Evolutionary conservation across 2,329 filamentous ascomycete species (phyloP).

Genomic region (Xylaria digitata): DNA sequence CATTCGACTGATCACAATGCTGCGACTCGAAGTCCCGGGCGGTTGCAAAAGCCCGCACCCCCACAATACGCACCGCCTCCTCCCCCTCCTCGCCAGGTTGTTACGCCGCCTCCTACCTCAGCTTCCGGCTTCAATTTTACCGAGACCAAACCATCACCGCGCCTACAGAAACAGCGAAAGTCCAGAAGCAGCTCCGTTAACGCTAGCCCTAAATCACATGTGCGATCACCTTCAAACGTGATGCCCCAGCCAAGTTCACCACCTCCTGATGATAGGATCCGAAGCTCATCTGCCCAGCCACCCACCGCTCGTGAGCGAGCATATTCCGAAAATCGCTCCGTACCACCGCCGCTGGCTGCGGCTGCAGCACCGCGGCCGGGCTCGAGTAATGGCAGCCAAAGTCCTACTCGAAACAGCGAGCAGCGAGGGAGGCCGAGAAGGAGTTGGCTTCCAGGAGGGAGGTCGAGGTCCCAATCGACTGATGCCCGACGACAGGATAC

Average conservation of each 20-base stretch:
- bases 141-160: conserved; percentile 45
- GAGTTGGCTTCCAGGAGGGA: conserved; percentile 65
- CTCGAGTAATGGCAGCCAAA: conserved; percentile 57
- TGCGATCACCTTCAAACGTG: conserved; percentile 34
- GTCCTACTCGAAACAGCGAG: conserved; percentile 53
- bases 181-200: conserved; percentile 48
- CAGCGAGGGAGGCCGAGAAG: conserved; percentile 59
- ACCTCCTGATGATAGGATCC: conserved; percentile 54
- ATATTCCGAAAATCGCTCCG: conserved; percentile 49
- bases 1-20: conserved; percentile 29
- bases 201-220: conserved; percentile 27
- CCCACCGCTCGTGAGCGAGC: conserved; percentile 45
- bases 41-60: conserved; percentile 44
- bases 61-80: conserved; percentile 39
- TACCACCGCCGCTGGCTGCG: conserved; percentile 40
- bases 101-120: conserved; percentile 38
- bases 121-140: conserved; percentile 42
- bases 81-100: conserved; percentile 37
- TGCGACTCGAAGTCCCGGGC: conserved; percentile 28
- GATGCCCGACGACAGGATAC: conserved; percentile 46
- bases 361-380: conserved; percentile 46
- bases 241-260: conserved; percentile 44
- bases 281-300: conserved; percentile 63
- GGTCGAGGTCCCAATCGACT: conserved; percentile 64
- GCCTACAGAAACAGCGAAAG: conserved; percentile 46